Percentiles rank a stretch among this genome's conserved stretches.
These are phyloP conservation scores for Corylus avellana DNA, from an alignment of 306 rosid species.

Conservation along the genomic window DNA sequence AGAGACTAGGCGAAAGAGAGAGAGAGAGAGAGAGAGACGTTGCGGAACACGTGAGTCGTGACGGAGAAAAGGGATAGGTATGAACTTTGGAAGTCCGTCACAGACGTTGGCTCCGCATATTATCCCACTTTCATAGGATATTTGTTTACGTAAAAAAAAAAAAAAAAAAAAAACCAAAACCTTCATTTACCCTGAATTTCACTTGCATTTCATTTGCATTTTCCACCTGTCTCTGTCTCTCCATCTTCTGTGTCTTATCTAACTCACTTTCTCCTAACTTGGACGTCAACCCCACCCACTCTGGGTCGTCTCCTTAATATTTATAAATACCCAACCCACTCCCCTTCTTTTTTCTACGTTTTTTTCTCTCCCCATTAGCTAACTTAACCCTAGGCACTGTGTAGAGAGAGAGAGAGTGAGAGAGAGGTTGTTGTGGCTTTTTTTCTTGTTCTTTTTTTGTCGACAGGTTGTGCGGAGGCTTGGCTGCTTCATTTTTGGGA, in stretches of 20 bases:
- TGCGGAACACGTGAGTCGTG: constrained; percentile 42
- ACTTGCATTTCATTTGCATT: constrained; percentile 25
- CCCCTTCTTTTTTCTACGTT: background rate
- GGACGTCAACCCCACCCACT: constrained; percentile 42
- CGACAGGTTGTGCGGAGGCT: constrained; percentile 27
- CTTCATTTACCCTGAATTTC: constrained; percentile 31
- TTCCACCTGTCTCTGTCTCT: no score
- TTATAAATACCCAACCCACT: constrained; percentile 48
- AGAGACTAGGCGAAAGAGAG: background rate
- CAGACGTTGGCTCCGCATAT: constrained; percentile 23
- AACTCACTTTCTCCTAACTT: constrained; percentile 4
- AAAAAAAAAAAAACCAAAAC: background rate
- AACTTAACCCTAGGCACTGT: constrained; percentile 18
- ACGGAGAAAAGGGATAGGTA: no score
- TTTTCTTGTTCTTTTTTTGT: constrained; percentile 9
- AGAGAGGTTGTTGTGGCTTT: constrained; percentile 3
- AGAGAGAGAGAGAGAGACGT: constrained; percentile 35
- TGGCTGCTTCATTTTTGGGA: constrained; percentile 17
- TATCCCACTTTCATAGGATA: constrained; percentile 36
- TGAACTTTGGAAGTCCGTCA: constrained; percentile 22
- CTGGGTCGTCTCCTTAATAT: constrained; percentile 7
- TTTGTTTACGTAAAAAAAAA: no score
- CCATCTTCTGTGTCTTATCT: background rate
- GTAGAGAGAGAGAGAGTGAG: constrained; percentile 36
- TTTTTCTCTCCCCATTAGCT: constrained; percentile 8